These are phyloP conservation scores for Scedosporium dehoogii DNA, from an alignment of 2,329 filamentous ascomycete genomes.

Conservation along the genomic window DNA sequence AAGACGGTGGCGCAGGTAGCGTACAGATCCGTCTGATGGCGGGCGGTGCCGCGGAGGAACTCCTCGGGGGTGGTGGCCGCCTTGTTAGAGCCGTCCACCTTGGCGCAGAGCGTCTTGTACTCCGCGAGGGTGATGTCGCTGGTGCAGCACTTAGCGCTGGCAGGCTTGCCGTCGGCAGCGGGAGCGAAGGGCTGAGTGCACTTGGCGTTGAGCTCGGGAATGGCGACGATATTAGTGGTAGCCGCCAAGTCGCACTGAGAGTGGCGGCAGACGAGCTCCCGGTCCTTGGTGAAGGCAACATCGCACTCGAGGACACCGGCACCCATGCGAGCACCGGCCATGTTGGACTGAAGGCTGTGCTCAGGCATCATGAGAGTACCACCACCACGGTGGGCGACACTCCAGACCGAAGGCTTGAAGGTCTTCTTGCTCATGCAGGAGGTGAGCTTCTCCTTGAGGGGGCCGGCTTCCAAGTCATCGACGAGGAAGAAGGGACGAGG, in stretches of 20 bases:
- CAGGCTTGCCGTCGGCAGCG: constrained; percentile 35
- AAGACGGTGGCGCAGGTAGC: constrained; percentile 52
- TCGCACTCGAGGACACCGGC: constrained; percentile 59
- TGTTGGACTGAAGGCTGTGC: constrained; percentile 47
- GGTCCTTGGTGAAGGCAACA: constrained; percentile 55
- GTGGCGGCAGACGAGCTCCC: constrained; percentile 58
- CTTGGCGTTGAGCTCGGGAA: constrained; percentile 53
- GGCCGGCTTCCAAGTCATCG: constrained; percentile 49
- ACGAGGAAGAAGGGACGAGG: constrained; percentile 56
- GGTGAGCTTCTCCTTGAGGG: constrained; percentile 48
- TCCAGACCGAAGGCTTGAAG: constrained; percentile 42
- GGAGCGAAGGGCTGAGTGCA: constrained; percentile 54
- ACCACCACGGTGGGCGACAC: constrained; percentile 53
- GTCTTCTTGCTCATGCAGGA: constrained; percentile 44
- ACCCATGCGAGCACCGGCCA: constrained; percentile 57
- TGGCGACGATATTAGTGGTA: constrained; percentile 56
- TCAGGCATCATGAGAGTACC: constrained; percentile 55
- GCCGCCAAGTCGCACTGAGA: constrained; percentile 59
- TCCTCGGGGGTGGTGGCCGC: constrained; percentile 46
- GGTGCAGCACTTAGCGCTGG: constrained; percentile 59
- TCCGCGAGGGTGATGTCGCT: constrained; percentile 60
- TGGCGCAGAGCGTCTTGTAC: constrained; percentile 58
- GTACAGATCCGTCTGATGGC: constrained; percentile 58
- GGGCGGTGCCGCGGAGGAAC: constrained; percentile 48
- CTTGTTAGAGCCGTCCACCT: constrained; percentile 57